These are phyloP conservation scores for Millerozyma miso DNA, from an alignment of 805 yeast species.

Conservation along the genomic window DNA sequence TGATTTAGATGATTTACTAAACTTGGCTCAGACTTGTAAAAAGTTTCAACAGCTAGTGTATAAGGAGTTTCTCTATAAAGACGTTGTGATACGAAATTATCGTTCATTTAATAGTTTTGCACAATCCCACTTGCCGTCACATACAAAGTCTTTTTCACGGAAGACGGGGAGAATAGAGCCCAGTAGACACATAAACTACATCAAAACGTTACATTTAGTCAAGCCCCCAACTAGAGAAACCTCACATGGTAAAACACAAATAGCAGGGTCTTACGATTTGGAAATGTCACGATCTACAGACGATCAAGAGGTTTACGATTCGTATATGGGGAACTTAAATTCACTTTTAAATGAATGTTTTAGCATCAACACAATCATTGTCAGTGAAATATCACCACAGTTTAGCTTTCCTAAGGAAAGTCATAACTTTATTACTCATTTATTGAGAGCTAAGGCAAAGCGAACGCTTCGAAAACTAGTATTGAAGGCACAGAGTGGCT, in stretches of 20 bases:
- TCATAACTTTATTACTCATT: conserved; percentile 16
- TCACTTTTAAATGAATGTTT: conserved; percentile 43
- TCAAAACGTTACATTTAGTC: conserved; percentile 22
- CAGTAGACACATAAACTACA: conserved; percentile 28
- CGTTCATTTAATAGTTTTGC: conserved; percentile 33
- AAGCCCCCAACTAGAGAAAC: conserved; percentile 31
- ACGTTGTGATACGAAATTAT: conserved; percentile 21
- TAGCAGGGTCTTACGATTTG: conserved; percentile 36
- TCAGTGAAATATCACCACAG: conserved; percentile 47
- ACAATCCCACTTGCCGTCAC: conserved; percentile 25
- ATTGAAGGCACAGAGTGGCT: conserved; percentile 42
- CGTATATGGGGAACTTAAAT: conserved; percentile 20
- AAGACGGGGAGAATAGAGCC: conserved; percentile 21
- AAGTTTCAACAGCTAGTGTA: conserved; percentile 33
- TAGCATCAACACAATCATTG: conserved; percentile 36
- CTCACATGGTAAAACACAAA: conserved; percentile 18
- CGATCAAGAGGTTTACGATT: conserved; percentile 17
- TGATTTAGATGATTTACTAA: conserved; percentile 17
- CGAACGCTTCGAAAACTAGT: conserved; percentile 30
- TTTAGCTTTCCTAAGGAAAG: conserved; percentile 36
- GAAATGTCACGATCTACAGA: conserved; percentile 17
- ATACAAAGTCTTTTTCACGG: conserved; percentile 15
- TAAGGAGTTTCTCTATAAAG: conserved; percentile 33
- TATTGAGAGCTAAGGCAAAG: conserved; percentile 7
- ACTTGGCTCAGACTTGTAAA: conserved; percentile 31